Percentiles rank a stretch among this genome's conserved stretches.
Evolutionary conservation across 2,329 filamentous ascomycete species (phyloP).

Genomic region (Arachnopeziza araneosa): DNA sequence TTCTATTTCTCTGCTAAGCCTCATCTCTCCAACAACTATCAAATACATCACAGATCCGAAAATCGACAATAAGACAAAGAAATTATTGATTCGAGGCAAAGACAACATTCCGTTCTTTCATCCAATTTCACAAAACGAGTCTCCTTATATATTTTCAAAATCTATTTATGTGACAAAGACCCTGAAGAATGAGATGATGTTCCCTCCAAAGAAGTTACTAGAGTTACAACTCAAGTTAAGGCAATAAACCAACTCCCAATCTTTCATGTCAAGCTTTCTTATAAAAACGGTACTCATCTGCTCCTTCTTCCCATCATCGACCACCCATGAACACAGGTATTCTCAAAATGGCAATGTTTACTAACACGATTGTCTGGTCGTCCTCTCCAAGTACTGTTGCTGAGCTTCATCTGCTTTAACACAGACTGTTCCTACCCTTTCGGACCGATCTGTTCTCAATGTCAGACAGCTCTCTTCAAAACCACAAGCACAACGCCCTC

Average conservation of each 20-base stretch:
- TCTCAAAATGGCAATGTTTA: neutral
- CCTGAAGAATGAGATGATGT: neutral
- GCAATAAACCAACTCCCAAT: neutral
- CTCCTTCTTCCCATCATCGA: neutral
- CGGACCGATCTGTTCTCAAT: conserved; percentile 8
- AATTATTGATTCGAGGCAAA: neutral
- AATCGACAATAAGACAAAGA: neutral
- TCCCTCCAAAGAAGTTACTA: too few relatives aligned
- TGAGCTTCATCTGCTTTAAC: conserved; percentile 13
- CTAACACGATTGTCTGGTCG: neutral
- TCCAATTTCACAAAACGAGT: neutral
- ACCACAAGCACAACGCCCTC: neutral
- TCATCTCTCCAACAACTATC: neutral
- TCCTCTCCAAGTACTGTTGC: neutral
- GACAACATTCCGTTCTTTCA: neutral
- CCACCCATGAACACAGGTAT: neutral
- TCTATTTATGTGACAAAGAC: neutral
- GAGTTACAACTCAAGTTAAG: too few relatives aligned
- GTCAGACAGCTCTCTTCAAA: neutral
- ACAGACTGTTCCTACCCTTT: conserved; percentile 11
- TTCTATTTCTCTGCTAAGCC: neutral
- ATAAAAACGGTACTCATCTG: neutral
- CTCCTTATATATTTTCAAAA: neutral
- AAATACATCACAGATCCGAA: neutral
- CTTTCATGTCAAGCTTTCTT: neutral